Base-by-base conservation (phyloP, 345 rosid species). In the Populus davidiana region DNA sequence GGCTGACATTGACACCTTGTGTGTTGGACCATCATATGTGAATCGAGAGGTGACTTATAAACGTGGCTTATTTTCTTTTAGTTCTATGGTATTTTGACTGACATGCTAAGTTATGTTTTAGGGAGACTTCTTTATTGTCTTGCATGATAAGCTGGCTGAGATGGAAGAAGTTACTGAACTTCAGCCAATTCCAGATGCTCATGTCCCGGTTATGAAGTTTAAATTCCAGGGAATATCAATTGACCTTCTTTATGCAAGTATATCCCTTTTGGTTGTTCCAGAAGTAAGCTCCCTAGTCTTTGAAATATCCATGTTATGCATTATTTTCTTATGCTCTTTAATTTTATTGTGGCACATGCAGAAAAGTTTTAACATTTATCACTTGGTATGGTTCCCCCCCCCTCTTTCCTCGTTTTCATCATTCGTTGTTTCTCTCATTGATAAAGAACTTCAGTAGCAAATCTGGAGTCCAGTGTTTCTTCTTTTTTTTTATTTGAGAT, bases 21-120 rank as follows among this genome's bases (percentile, higher is more conserved):
- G 99, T 79, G 90, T 96, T 80, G 99, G 98, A 73, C 99, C 98
- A 66, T 92, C 96, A 75, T 96, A 94, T 78, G 93, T 92, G 82
- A 91, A 86, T 31, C 87, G 97, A 71, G 98, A 94, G 91, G 98
- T 93, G 65, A 82, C 35, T 70, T 49, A 17, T 81, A 61, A 71
- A 33, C 27, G 59, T 74, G 43, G 68, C 41, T 36, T 44, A 6
- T 52, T 80, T 64, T 9, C 66, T 65, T 71, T 70, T 50, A 4
- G 49, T 71, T 72, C 54, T 56, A 33, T 66, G 27, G 25, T 62
- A 5, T 71, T 63, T 67, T 66, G 6, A 18, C 39, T 66, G 41
- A 71, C 23, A 50, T 67, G 13, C 33, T 21, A 39, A 43, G 18
- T 39, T 16, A 7, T 67, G 38, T 31, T 12, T 44, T 78, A 81